These are phyloP conservation scores for Drechmeria coniospora DNA, from an alignment of 2,329 filamentous ascomycete genomes.

Conservation along the genomic window DNA sequence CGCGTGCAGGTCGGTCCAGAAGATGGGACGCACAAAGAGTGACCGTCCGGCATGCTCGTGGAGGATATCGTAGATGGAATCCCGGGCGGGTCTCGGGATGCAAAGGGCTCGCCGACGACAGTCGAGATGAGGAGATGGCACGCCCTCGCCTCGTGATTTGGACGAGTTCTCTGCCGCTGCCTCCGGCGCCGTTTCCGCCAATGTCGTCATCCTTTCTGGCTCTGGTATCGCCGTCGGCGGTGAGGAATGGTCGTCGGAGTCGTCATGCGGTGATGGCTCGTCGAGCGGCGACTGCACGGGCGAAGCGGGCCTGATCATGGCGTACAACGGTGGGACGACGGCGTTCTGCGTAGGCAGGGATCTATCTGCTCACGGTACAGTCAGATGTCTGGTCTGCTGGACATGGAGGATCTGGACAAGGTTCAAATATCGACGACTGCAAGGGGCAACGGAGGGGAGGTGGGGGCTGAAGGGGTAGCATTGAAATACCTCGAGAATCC, in stretches of 20 bases:
- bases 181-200: neutral
- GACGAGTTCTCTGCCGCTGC: neutral
- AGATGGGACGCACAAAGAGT: conserved; percentile 36
- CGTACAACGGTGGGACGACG: conserved; percentile 15
- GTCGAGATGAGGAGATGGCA: neutral
- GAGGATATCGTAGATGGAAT: conserved; percentile 37
- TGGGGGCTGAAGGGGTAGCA: conserved; percentile 15
- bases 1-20: conserved; percentile 38
- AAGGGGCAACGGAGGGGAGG: too few species aligned
- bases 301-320: conserved; percentile 12
- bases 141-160: too few species aligned
- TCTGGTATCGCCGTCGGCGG: too few species aligned
- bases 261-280: too few species aligned
- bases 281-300: conserved; percentile 1
- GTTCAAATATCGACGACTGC: too few species aligned
- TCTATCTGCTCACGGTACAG: too few species aligned
- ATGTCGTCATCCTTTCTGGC: conserved; percentile 9
- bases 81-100: conserved; percentile 25
- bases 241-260: conserved; percentile 12
- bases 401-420: too few species aligned
- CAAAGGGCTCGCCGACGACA: conserved; percentile 3
- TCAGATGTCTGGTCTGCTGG: too few species aligned
- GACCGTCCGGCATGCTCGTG: conserved; percentile 29
- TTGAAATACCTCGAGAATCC: too few species aligned
- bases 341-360: conserved; percentile 11